Evolutionary conservation across 352 stramenopile species (phyloP).

Genomic region (Globisporangium cederbergense): DNA sequence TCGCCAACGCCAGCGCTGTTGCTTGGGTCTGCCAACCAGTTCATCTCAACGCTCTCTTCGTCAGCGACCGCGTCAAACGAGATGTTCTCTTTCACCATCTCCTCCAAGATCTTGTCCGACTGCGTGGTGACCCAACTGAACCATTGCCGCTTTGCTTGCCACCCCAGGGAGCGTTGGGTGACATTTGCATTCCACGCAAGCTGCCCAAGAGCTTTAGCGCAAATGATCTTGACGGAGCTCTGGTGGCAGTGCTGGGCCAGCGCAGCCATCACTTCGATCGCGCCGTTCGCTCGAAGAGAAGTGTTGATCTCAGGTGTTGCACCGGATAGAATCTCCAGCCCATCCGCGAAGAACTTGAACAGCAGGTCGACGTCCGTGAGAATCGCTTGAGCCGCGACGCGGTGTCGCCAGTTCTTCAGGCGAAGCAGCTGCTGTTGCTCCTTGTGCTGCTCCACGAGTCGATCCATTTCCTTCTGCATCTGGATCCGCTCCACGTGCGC

Average conservation of each 20-base stretch:
- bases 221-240: constrained; percentile 34
- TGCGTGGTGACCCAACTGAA: constrained; percentile 44
- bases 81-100: constrained; percentile 22
- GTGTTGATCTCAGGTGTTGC: constrained; percentile 44
- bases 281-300: constrained; percentile 48
- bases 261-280: constrained; percentile 56
- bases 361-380: constrained; percentile 65
- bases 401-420: constrained; percentile 71
- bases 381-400: constrained; percentile 56
- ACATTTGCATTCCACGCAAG: constrained; percentile 70
- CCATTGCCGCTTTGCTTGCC: constrained; percentile 66
- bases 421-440: constrained; percentile 59
- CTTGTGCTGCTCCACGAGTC: constrained; percentile 49
- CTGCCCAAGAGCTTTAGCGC: constrained; percentile 47
- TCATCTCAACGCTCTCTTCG: constrained; percentile 34
- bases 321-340: constrained; percentile 51
- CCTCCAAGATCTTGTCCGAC: constrained; percentile 30
- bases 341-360: constrained; percentile 67
- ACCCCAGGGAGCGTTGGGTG: constrained; percentile 50
- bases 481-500: constrained; percentile 45
- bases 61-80: constrained; percentile 54
- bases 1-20: constrained; percentile 31
- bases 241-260: constrained; percentile 43
- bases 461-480: constrained; percentile 40
- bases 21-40: constrained; percentile 56